These are phyloP conservation scores for Ambrosia artemisiifolia DNA, from an alignment of 129 eudicot species.

Conservation along the genomic window DNA sequence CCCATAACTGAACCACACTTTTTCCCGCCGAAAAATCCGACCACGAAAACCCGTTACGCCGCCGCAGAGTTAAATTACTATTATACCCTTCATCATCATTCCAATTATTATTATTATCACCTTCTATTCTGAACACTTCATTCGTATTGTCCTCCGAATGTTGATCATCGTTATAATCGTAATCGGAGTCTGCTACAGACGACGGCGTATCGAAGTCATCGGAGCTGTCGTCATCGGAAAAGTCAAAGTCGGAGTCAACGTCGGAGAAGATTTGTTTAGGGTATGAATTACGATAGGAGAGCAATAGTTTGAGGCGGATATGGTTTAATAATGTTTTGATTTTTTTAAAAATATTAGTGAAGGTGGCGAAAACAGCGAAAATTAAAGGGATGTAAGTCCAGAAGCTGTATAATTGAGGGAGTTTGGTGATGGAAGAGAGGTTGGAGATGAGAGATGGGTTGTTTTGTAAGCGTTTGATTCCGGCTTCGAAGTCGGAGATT, in stretches of 20 bases:
- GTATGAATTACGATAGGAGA: slow-evolving; percentile 23
- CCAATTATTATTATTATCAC: slow-evolving; percentile 21
- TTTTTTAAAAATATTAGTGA: slow-evolving; percentile 45
- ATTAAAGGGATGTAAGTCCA: slow-evolving; percentile 76
- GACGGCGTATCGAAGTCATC: slow-evolving; percentile 34
- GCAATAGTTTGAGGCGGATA: slow-evolving; percentile 22
- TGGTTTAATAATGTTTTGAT: slow-evolving; percentile 39
- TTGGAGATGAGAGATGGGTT: slow-evolving; percentile 52
- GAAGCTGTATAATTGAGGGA: slow-evolving; percentile 44
- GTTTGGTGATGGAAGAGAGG: slow-evolving; percentile 31
- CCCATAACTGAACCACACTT: slow-evolving; percentile 88
- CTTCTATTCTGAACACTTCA: slow-evolving; percentile 42
- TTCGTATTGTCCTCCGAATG: slow-evolving; percentile 27
- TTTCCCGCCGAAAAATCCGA: slow-evolving; percentile 65
- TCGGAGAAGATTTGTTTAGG: slow-evolving; percentile 22
- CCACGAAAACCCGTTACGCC: slow-evolving; percentile 47
- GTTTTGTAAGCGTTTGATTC: slow-evolving; percentile 52
- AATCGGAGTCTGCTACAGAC: slow-evolving; percentile 43
- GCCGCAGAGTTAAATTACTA: slow-evolving; percentile 44
- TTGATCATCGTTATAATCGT: slow-evolving; percentile 33
- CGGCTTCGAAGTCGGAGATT: slow-evolving; percentile 59
- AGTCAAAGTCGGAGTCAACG: slow-evolving; percentile 50
- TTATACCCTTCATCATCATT: slow-evolving; percentile 8
- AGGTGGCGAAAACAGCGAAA: slow-evolving; percentile 58
- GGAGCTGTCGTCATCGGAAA: slow-evolving; percentile 46